Evolutionary conservation across 2,329 filamentous ascomycete genomes (phyloP), one percentile per base, ranked within the genome.

Genomic region (Fusarium sp.): DNA sequence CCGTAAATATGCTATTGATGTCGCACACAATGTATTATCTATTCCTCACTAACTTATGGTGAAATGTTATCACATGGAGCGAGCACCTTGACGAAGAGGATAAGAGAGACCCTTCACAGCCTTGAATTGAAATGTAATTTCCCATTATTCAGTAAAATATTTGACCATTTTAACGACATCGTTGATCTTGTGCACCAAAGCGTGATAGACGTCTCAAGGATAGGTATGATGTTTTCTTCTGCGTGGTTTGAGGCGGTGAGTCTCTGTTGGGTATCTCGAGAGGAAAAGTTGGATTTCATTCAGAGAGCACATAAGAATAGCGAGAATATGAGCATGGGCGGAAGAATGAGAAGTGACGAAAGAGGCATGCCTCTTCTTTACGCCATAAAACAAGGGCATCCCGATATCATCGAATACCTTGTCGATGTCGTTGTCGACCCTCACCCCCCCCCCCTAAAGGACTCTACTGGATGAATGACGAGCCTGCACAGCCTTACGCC

Each of bases 341-440:
- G 61, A 31, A n/a, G 23, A 4, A 64, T 35, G 13, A 47, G 29
- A 11, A 6, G n/a, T 15, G 27, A 25, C 13, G 33, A 50, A 17
- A 39, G 29, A 13, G 64, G 36, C 2, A 54, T 49, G 5, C 58
- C 52, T 31, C 48, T 71, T 4, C 49, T 64, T 15, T 58, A 60
- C 21, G 40, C 58, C 8, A 63, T 66, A 5, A 23, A 56, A 20
- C 36, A 71, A 15, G 49, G 46, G 1, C 48, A 71, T 58, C 40
- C 49, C 4, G 54, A 51, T 13, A 43, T 64, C n/a, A 4, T 61
- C 11, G 61, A 66, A 17, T 71, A 51, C 13, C 35, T 71, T 25
- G 45, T 66, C 13, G 39, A 60, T 6, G 43, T 50, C 11, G 33
- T 40, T 8, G 67, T 53, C 5, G 23, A 57, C 15, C 45, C 53